Conservation (phyloP, 495 filamentous ascomycete species). For the Pyrenula aspistea region DNA sequence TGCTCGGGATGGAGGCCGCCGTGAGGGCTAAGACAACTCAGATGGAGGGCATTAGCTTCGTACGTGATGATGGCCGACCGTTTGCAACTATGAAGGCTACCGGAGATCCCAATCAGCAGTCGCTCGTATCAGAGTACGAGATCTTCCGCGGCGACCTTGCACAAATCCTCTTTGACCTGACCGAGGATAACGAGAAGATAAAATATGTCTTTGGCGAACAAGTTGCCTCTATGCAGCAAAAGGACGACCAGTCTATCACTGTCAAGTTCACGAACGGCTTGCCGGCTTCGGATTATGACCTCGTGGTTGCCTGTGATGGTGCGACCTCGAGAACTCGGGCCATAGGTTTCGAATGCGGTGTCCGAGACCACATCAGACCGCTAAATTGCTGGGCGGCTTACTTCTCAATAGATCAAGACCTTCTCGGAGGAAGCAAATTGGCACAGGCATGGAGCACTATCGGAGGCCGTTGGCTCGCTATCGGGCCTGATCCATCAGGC, state of each 20-base stretch:
- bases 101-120: constrained; percentile 27
- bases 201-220: constrained; percentile 33
- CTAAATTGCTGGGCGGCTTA: constrained; percentile 27
- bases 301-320: constrained; percentile 37
- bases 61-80: constrained; percentile 21
- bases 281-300: constrained; percentile 26
- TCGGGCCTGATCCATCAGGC: constrained; percentile 20
- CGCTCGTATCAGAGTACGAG: constrained; percentile 40
- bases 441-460: constrained; percentile 20
- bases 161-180: constrained; percentile 30
- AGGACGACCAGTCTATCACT: constrained; percentile 16
- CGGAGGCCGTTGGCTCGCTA: constrained; percentile 21
- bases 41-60: constrained; percentile 31
- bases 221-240: constrained; percentile 15
- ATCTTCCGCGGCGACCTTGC: constrained; percentile 42
- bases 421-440: constrained; percentile 22
- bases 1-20: constrained; percentile 32
- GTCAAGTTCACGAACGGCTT: constrained; percentile 24
- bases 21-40: constrained; percentile 24
- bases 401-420: constrained; percentile 24
- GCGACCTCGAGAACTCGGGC: constrained; percentile 34
- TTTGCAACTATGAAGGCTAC: constrained; percentile 29
- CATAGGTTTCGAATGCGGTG: constrained; percentile 25
- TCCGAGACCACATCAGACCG: constrained; percentile 23
- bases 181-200: constrained; percentile 24